Conservation (phyloP, 2,329 filamentous ascomycete species). For the Zymoseptoria pseudotritici region DNA sequence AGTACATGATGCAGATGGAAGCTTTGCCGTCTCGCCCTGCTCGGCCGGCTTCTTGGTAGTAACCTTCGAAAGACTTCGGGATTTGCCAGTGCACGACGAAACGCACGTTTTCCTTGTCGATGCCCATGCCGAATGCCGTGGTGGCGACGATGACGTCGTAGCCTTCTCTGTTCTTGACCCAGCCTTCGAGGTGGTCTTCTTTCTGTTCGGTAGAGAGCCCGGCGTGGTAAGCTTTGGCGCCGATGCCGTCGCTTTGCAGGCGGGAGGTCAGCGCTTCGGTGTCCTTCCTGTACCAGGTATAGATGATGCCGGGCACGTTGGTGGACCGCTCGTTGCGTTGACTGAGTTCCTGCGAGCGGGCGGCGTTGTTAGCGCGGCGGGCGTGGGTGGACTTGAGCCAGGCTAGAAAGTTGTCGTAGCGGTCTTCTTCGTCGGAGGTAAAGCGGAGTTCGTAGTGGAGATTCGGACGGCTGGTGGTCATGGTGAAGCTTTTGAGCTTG, state of each 20-base stretch:
- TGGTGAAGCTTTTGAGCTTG: constrained; percentile 66
- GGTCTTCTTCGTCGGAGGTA: constrained; percentile 67
- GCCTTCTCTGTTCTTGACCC: constrained; percentile 64
- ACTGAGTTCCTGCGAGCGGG: constrained; percentile 52
- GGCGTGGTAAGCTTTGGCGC: constrained; percentile 66
- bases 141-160: constrained; percentile 94
- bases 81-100: constrained; percentile 94
- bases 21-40: constrained; percentile 86
- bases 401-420: constrained; percentile 63
- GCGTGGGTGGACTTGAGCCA: constrained; percentile 71
- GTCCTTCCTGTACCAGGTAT: constrained; percentile 66
- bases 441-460: constrained; percentile 87
- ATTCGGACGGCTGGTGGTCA: constrained; percentile 76
- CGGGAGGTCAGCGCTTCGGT: constrained; percentile 63
- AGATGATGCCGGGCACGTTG: constrained; percentile 70
- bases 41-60: constrained; percentile 90
- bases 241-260: constrained; percentile 60
- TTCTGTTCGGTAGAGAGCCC: constrained; percentile 60
- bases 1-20: constrained; percentile 81
- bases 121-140: constrained; percentile 95
- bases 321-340: constrained; percentile 46
- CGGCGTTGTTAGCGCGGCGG: constrained; percentile 54
- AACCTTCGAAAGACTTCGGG: constrained; percentile 89
- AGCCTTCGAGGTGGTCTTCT: constrained; percentile 61
- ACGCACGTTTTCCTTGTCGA: constrained; percentile 89